phyloP scores from a whole-genome alignment of 805 yeast species.

The Metschnikowia anglica region DNA sequence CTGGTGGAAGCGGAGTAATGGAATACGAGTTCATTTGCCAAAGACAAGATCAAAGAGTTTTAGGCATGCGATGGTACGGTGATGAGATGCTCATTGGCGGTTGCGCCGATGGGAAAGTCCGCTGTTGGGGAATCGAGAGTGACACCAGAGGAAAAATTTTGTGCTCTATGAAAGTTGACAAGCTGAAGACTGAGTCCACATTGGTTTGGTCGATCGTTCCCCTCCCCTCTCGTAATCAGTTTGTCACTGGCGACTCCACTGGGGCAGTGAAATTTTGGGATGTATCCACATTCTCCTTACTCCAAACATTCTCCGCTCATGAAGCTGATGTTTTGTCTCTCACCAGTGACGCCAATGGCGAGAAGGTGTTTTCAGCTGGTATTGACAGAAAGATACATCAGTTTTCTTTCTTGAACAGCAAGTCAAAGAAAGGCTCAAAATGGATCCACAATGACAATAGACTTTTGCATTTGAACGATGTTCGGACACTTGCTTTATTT shows the following conservation, averaged over 20 bases:
- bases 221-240: constrained; percentile 61
- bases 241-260: constrained; percentile 96
- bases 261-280: constrained; percentile 96
- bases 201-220: constrained; percentile 84
- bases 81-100: constrained; percentile 78
- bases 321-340: constrained; percentile 88
- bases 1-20: constrained; percentile 81
- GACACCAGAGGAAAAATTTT: constrained; percentile 63
- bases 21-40: constrained; percentile 76
- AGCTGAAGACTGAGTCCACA: constrained; percentile 79
- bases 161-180: constrained; percentile 89
- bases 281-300: constrained; percentile 65
- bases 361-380: constrained; percentile 80
- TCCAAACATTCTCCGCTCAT: constrained; percentile 80
- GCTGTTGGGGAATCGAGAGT: constrained; percentile 66
- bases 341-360: constrained; percentile 57
- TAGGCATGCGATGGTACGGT: constrained; percentile 74
- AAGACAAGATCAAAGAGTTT: constrained; percentile 78
- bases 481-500: constrained; percentile 69
- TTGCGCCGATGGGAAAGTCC: constrained; percentile 89
- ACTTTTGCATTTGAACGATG: constrained; percentile 81
- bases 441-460: constrained; percentile 81
- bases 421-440: constrained; percentile 34
- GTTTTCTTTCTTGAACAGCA: constrained; percentile 48
- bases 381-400: constrained; percentile 88